Evolutionary conservation across 2,329 filamentous ascomycete genomes (phyloP), one percentile per base, ranked within the genome.

Genomic region (Chaetomium sp.): DNA sequence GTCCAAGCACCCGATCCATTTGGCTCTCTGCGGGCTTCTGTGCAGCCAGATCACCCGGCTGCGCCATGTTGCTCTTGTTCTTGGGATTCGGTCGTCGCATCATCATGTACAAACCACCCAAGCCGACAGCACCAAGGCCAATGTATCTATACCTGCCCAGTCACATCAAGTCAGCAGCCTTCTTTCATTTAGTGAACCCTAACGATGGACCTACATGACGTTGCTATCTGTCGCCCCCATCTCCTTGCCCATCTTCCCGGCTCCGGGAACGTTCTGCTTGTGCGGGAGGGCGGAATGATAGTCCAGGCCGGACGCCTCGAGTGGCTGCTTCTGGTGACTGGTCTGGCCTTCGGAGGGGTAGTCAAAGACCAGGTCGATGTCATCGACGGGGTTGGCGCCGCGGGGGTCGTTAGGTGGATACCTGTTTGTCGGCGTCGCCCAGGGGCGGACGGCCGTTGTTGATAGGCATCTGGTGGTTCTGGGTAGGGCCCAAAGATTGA

Each of bases 361-460:
- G 62, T 70, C 67, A 16, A 69, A 68, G 38, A 66, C 69, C 13
- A 68, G 53, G 31, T 70, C 69, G 29, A 70, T 70, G 55, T 70
- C 69, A 29, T 69, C 69, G 12, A 65, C 69, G 13, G 66, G 64
- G 5, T 53, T 62, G 5, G 27, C 27, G 3, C 58, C 56, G 33
- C 59, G 50, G 6, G 25, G 47, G n/a, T 57, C 65, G 31, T 19
- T 57, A n/a, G 54, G 23, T 5, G 47, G 54, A 4, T 57, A 38
- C n/a, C 31, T 54, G 19, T 31, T 56, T 12, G 66, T 64, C 56
- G 63, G 64, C 10, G 59, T 63, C 4, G 63, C 56, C 54, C 23
- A 56, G 27, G 50, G 49, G 13, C 66, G 67, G 16, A 31, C 47
- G 5, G 55, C 4, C 6, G 68, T 64, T 3, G 65, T 62, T 7